Base-by-base conservation (phyloP, 805 yeast genomes). In the Hanseniaspora occidentalis region DNA sequence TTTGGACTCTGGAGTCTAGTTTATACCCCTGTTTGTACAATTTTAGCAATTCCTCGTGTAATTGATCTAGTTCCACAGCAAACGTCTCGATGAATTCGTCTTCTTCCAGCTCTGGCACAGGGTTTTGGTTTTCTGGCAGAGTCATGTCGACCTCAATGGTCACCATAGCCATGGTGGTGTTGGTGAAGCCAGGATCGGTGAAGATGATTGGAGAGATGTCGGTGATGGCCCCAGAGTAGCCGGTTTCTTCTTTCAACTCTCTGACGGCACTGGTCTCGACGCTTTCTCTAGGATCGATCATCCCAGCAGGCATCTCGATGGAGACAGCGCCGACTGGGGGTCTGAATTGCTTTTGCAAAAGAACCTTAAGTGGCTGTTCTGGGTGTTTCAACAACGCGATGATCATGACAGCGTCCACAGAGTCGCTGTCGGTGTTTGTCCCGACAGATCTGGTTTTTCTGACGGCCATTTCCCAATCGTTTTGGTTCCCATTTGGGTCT, bases 251-350 rank as follows among this genome's bases (percentile, higher is more conserved):
- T 37, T 71, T 71, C 47, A 89, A 62, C 58, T 89, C 98, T 46
- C 98, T 71, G 40, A 78, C 66, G 0, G 98, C 97, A 29, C 96
- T 85, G 4, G 72, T 60, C 47, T 77, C 86, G 21, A 84, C 60
- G 1, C 79, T 57, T 57, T 92, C 97, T 39, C 74, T 70, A 1
- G 88, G 84, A 57, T 89, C 98, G 33, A 92, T 72, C 46, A 89
- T 66, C 0, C 98, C 98, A 1, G 98, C 98, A 1, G 98, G 98
- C 56, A 88, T 71, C 60, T 89, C 98, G 46, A 89, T 77, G 53
- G 94, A 80, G 6, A 89, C 84, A 16, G 85, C 89, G 40, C 71
- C 79, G 3, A 81, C 82, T 1, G 98, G 97, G 1, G 97, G 96
- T 43, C 98, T 71, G 63, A 81, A 89, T 58, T 89, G 98, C 55